phyloP scores from a whole-genome alignment of 345 rosid species.

The Hevea brasiliensis region DNA sequence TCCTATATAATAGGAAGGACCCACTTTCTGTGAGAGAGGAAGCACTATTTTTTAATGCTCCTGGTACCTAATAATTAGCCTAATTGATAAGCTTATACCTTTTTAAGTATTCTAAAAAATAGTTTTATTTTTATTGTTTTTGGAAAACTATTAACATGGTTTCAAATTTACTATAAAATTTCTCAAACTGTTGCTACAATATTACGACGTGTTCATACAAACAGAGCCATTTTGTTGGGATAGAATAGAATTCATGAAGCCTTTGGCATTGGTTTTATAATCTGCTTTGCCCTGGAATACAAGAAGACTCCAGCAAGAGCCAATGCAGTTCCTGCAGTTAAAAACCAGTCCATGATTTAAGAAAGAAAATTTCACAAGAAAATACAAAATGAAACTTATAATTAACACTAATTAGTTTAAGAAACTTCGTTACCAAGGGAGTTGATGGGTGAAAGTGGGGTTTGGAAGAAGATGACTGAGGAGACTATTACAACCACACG shows the following conservation, averaged over 20 bases:
- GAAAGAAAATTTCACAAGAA: too few species aligned
- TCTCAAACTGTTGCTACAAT: too few species aligned
- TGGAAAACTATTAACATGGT: too few species aligned
- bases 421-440: slow-evolving; percentile 46
- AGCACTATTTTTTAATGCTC: too few species aligned
- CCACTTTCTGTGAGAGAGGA: too few species aligned
- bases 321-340: slow-evolving; percentile 61
- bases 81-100: too few species aligned
- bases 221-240: neutral
- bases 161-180: too few species aligned
- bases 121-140: too few species aligned
- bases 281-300: slow-evolving; percentile 55
- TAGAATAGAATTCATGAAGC: slow-evolving; percentile 22
- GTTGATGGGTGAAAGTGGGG: slow-evolving; percentile 59
- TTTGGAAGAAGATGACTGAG: slow-evolving; percentile 66
- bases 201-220: neutral
- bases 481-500: slow-evolving; percentile 79
- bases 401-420: neutral
- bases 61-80: too few species aligned
- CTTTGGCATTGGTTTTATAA: slow-evolving; percentile 49
- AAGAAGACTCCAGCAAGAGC: slow-evolving; percentile 79
- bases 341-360: neutral
- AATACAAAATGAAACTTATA: neutral
- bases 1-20: too few species aligned
- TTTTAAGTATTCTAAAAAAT: too few species aligned